Evolutionary conservation across 257 asterid genomes (phyloP).

Genomic region (Petunia axillaris): DNA sequence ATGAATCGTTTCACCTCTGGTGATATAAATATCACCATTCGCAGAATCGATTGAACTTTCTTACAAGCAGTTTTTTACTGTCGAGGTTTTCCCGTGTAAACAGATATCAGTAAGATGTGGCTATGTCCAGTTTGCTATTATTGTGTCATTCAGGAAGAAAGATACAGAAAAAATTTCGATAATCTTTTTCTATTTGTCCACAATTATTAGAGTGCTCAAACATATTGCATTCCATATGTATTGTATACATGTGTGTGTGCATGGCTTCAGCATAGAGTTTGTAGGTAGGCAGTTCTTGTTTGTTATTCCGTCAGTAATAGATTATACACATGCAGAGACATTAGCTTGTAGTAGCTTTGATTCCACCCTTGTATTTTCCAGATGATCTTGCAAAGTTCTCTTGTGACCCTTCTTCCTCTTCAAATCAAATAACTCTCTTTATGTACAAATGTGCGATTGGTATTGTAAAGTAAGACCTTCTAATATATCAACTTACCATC

Average conservation of each 20-base stretch:
- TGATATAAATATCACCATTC: neutral
- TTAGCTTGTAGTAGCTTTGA: neutral
- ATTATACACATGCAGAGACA: neutral
- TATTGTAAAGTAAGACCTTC: neutral
- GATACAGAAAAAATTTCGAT: neutral
- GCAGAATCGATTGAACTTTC: slow-evolving; percentile 8
- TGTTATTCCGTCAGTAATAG: neutral
- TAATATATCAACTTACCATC: neutral
- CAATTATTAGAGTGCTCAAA: neutral
- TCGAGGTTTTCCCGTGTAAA: neutral
- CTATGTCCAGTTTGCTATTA: slow-evolving; percentile 16
- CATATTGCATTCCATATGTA: neutral
- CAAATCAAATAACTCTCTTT: neutral
- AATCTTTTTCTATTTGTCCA: neutral
- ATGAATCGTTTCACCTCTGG: neutral
- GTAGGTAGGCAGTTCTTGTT: neutral
- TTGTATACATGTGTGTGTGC: neutral
- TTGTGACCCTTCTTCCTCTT: neutral
- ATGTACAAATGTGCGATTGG: neutral
- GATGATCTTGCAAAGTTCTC: slow-evolving; percentile 8
- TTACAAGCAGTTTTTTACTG: neutral
- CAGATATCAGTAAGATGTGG: neutral
- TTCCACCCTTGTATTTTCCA: neutral
- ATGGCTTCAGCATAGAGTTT: neutral
- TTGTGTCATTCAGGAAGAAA: neutral